phyloP scores from a whole-genome alignment of 352 stramenopile genomes.

The Globisporangium iwayamae region DNA sequence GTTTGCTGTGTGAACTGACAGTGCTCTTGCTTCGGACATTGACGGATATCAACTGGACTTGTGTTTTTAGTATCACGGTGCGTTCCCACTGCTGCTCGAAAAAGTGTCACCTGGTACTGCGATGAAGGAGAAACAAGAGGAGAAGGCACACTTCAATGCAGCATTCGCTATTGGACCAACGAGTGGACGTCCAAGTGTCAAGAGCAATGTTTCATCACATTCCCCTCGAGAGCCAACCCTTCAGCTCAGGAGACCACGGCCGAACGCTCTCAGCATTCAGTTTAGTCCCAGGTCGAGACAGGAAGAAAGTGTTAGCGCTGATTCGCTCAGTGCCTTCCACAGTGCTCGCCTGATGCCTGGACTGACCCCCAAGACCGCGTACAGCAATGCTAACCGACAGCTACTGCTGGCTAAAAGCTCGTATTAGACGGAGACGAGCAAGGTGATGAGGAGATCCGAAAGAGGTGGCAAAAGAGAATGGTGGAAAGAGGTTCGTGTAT shows the following conservation, averaged over 20 bases:
- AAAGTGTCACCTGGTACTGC: constrained; percentile 27
- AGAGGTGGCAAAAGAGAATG: neutral
- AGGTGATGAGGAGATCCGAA: neutral
- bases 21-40: neutral
- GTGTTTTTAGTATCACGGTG: constrained; percentile 35
- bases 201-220: neutral
- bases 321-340: constrained; percentile 15
- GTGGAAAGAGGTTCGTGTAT: neutral
- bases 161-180: constrained; percentile 27
- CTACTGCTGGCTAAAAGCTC: constrained; percentile 24
- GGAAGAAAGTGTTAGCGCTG: neutral
- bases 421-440: neutral
- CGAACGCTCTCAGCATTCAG: neutral
- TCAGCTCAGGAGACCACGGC: constrained; percentile 4
- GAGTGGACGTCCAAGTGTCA: neutral
- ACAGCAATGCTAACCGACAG: constrained; percentile 37
- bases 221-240: neutral
- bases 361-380: constrained; percentile 47
- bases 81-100: constrained; percentile 42
- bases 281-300: neutral
- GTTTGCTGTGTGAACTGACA: neutral
- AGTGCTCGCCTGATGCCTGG: constrained; percentile 29
- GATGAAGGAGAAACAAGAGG: constrained; percentile 21
- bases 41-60: neutral
- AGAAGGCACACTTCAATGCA: constrained; percentile 22